A percentile compares a stretch with the other conserved stretches of the same genome.
Conservation (phyloP, 495 filamentous ascomycete species). For the Pyronema omphalodes region DNA sequence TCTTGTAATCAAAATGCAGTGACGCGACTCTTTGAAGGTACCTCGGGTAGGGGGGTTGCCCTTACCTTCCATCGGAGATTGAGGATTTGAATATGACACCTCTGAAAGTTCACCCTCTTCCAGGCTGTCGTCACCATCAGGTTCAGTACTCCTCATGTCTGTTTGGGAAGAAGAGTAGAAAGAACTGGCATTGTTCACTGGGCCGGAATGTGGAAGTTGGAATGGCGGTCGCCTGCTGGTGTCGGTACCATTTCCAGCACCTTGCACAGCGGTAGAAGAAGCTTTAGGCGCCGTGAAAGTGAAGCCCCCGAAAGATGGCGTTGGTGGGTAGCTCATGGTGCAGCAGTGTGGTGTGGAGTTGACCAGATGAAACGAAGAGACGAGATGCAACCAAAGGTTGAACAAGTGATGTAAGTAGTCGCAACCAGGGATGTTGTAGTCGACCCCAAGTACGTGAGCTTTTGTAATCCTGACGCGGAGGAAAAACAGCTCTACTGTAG, state of each 20-base stretch:
- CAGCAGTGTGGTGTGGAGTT: background rate
- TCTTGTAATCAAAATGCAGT: background rate
- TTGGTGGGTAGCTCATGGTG: conserved; percentile 39
- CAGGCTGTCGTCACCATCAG: conserved; percentile 1
- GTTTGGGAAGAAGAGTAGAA: background rate
- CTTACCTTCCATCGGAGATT: conserved; percentile 1
- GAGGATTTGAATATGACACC: background rate
- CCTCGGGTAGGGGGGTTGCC: background rate
- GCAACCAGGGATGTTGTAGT: too few relatives aligned
- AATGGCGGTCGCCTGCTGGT: too few relatives aligned
- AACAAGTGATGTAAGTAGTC: too few relatives aligned
- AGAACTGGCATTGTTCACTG: background rate
- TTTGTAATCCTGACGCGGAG: too few relatives aligned
- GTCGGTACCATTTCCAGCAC: too few relatives aligned
- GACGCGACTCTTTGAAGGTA: background rate
- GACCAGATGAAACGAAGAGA: background rate
- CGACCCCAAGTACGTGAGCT: too few relatives aligned
- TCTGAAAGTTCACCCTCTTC: conserved; percentile 24
- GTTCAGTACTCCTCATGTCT: background rate
- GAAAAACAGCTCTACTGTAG: too few relatives aligned
- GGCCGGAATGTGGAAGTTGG: background rate
- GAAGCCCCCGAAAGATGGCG: conserved; percentile 33
- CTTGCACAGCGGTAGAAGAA: conserved; percentile 1
- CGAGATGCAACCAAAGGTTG: too few relatives aligned
- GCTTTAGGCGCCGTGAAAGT: conserved; percentile 15